These are phyloP conservation scores for Closterium sp. DNA, from an alignment of 139 green algal genomes.

Conservation along the genomic window DNA sequence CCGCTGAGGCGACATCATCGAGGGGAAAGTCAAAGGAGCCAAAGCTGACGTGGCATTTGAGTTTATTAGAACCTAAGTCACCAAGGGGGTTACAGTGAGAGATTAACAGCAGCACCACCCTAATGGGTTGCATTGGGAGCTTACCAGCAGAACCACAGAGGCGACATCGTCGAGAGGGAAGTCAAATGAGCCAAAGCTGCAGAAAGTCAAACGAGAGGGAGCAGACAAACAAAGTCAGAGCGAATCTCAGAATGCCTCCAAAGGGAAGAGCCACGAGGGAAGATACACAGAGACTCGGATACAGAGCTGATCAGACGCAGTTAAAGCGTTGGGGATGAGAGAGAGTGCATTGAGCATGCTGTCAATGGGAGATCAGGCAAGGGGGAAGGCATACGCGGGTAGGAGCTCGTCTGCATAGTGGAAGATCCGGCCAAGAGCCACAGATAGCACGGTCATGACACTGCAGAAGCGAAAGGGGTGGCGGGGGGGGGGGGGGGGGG, in stretches of 20 bases:
- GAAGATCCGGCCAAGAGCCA: slow-evolving; percentile 67
- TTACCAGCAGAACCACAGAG: slow-evolving; percentile 37
- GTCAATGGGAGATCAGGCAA: not conserved
- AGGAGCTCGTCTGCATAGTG: slow-evolving; percentile 82
- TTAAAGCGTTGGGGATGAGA: too few relatives aligned
- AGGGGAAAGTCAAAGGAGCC: not conserved
- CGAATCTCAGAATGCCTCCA: too few relatives aligned
- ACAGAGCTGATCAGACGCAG: too few relatives aligned
- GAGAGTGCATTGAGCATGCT: too few relatives aligned
- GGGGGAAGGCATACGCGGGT: slow-evolving; percentile 36
- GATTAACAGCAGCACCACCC: not conserved
- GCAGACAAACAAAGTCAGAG: not conserved
- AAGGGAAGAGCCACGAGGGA: too few relatives aligned
- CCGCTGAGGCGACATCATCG: not conserved
- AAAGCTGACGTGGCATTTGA: too few relatives aligned
- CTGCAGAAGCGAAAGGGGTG: not conserved
- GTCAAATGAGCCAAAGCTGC: slow-evolving; percentile 29
- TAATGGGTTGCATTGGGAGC: not conserved
- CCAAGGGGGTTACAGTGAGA: too few relatives aligned
- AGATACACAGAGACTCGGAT: too few relatives aligned
- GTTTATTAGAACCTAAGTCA: too few relatives aligned
- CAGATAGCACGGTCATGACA: slow-evolving; percentile 95
- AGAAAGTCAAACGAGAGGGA: too few relatives aligned
- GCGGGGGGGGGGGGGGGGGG: not conserved
- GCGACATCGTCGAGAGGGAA: slow-evolving; percentile 39